Evolutionary conservation across 345 rosid species (phyloP).

Genomic region (Turritis glabra): DNA sequence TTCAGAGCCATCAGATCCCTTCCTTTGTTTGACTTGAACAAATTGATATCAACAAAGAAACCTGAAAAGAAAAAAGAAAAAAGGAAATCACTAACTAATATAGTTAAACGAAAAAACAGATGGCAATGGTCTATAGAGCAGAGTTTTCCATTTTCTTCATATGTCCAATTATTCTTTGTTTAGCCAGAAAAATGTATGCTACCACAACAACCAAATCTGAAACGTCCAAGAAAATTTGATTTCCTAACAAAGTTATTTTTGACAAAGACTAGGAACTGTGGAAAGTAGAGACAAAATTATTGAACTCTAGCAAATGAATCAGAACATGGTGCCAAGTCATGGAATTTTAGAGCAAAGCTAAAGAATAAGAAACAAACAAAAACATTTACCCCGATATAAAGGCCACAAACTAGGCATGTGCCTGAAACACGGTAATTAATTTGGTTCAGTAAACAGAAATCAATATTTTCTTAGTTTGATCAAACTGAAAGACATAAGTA

Average conservation of each 20-base stretch:
- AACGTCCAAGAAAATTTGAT: neutral
- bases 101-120: neutral
- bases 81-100: conserved; percentile 29
- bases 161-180: conserved; percentile 11
- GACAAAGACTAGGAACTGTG: conserved; percentile 4
- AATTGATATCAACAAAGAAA: conserved; percentile 84
- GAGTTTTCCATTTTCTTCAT: neutral
- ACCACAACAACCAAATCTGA: conserved; percentile 5
- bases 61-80: conserved; percentile 50
- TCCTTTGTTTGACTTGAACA: conserved; percentile 79
- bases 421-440: conserved; percentile 48
- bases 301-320: conserved; percentile 4
- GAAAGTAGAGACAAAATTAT: conserved; percentile 1
- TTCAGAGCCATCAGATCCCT: conserved; percentile 53
- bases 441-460: conserved; percentile 20
- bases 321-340: conserved; percentile 18
- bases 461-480: conserved; percentile 27
- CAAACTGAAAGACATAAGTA: conserved; percentile 13
- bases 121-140: conserved; percentile 14
- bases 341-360: neutral
- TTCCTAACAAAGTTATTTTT: conserved; percentile 6
- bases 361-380: conserved; percentile 1
- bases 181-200: neutral
- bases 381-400: conserved; percentile 80
- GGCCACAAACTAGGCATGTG: conserved; percentile 87